Conservation (phyloP, 495 filamentous ascomycete genomes). For the Aspergillus asperescens region DNA sequence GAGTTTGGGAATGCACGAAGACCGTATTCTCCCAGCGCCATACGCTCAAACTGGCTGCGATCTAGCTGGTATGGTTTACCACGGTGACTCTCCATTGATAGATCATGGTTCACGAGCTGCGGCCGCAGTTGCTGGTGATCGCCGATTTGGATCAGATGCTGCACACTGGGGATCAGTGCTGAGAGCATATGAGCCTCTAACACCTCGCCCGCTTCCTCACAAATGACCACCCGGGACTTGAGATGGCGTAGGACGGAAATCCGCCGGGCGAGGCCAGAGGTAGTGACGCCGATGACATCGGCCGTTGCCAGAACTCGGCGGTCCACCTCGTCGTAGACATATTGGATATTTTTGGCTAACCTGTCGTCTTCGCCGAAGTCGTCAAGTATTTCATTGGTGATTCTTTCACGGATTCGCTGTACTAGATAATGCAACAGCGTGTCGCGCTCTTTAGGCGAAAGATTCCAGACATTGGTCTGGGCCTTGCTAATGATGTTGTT, state of each 20-base stretch:
- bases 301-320: conserved; percentile 22
- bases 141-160: conserved; percentile 72
- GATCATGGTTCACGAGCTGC: conserved; percentile 57
- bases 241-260: conserved; percentile 56
- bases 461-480: no score
- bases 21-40: conserved; percentile 27
- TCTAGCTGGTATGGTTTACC: conserved; percentile 58
- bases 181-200: conserved; percentile 66
- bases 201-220: conserved; percentile 76
- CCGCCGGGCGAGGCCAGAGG: conserved; percentile 64
- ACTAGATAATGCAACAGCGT: no score
- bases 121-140: conserved; percentile 73
- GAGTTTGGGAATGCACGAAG: conserved; percentile 23
- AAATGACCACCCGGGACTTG: conserved; percentile 60
- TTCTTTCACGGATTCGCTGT: no score
- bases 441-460: no score
- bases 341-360: no score
- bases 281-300: conserved; percentile 68
- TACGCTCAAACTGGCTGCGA: conserved; percentile 62
- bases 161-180: conserved; percentile 60
- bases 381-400: no score
- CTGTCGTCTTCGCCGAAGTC: no score
- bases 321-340: no score
- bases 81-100: conserved; percentile 45
- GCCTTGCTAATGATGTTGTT: no score